phyloP scores from a whole-genome alignment of 257 asterid species.

The Fraxinus quadrangulata region DNA sequence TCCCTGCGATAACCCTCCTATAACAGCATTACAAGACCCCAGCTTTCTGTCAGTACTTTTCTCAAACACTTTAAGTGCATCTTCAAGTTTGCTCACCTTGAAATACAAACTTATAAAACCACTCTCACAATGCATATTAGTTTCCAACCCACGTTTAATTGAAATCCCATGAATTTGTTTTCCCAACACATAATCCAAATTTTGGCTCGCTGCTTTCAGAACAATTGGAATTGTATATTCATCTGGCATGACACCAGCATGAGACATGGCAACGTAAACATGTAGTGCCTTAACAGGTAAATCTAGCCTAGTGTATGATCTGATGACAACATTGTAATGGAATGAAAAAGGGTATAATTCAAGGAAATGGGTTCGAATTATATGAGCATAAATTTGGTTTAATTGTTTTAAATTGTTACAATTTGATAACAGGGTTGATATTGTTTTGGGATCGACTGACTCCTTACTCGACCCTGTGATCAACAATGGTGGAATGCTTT shows the following conservation, averaged over 20 bases:
- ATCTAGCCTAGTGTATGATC: constrained; percentile 57
- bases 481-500: constrained; percentile 14
- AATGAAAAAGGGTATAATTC: constrained; percentile 51
- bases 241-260: constrained; percentile 59
- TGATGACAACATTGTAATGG: constrained; percentile 70
- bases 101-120: constrained; percentile 67
- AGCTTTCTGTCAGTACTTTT: constrained; percentile 57
- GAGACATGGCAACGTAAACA: constrained; percentile 59
- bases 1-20: constrained; percentile 77
- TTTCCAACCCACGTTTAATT: constrained; percentile 49
- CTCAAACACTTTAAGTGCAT: constrained; percentile 67
- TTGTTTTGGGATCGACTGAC: constrained; percentile 28
- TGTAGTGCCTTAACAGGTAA: constrained; percentile 60
- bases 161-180: constrained; percentile 58
- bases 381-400: constrained; percentile 48
- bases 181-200: constrained; percentile 33
- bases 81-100: constrained; percentile 46
- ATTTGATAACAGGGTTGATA: constrained; percentile 54
- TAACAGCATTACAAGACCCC: constrained; percentile 93
- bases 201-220: constrained; percentile 55
- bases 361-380: constrained; percentile 59
- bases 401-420: constrained; percentile 50
- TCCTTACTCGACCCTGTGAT: background rate
- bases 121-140: constrained; percentile 72
- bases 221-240: constrained; percentile 67